Evolutionary conservation across 2,329 filamentous ascomycete species (phyloP).

Genomic region (Aureobasidium zeae): DNA sequence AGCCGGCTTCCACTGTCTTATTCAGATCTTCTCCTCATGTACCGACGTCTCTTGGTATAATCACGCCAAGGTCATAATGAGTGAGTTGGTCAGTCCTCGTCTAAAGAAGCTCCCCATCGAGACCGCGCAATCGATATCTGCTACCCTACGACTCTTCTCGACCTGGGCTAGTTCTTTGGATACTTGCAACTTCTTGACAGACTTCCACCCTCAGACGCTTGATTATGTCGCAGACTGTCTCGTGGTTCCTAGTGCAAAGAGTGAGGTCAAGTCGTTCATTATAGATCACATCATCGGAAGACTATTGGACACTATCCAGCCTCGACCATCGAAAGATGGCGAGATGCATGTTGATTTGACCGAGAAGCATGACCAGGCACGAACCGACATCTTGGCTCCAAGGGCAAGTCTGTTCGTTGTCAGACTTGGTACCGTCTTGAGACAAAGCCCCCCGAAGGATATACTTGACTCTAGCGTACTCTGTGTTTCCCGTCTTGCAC

Average conservation of each 20-base stretch:
- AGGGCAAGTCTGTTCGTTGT: constrained; percentile 58
- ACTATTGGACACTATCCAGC: constrained; percentile 45
- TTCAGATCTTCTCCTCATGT: constrained; percentile 66
- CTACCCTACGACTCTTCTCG: constrained; percentile 67
- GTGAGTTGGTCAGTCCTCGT: constrained; percentile 66
- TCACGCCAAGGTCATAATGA: constrained; percentile 62
- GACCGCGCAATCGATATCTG: constrained; percentile 82
- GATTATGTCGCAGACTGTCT: constrained; percentile 64
- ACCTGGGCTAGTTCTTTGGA: constrained; percentile 65
- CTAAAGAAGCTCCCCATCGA: constrained; percentile 71
- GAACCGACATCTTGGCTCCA: constrained; percentile 52
- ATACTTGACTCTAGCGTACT: constrained; percentile 71
- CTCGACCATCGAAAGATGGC: constrained; percentile 36
- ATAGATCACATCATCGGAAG: constrained; percentile 63
- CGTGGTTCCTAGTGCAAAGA: constrained; percentile 63
- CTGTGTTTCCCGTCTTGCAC: constrained; percentile 65
- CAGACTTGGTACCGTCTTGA: constrained; percentile 43
- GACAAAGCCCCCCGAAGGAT: constrained; percentile 56
- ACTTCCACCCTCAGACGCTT: constrained; percentile 52
- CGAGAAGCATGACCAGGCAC: constrained; percentile 40
- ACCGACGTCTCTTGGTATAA: constrained; percentile 60
- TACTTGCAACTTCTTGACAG: constrained; percentile 60
- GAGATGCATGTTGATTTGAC: constrained; percentile 6
- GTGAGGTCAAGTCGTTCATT: constrained; percentile 76
- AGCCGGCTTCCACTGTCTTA: constrained; percentile 72